Conservation (phyloP, 1,139 yeast species). For the Hemisphaericaspora xylofermentans region DNA sequence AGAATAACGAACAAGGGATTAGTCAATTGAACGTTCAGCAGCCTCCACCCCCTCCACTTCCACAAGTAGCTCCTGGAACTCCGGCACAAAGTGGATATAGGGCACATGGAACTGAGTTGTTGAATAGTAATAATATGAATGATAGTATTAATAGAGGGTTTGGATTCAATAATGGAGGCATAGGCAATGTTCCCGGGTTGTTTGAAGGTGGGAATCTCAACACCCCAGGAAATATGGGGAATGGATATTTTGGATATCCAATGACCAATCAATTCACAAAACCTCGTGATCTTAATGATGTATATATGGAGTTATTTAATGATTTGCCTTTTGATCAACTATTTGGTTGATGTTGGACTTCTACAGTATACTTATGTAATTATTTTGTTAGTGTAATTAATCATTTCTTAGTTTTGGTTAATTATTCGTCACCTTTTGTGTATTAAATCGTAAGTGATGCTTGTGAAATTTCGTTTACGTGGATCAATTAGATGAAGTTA, state of each 20-base stretch:
- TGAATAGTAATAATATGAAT: slow-evolving; percentile 1
- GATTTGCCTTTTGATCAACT: slow-evolving; percentile 24
- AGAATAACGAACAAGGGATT: slow-evolving; percentile 8
- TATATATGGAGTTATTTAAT: slow-evolving; percentile 24
- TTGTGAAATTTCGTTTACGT: no score
- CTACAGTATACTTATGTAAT: no score
- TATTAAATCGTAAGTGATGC: no score
- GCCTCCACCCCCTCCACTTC: no score
- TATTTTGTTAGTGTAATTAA: no score
- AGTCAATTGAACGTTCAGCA: slow-evolving; percentile 5
- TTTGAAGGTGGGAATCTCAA: neutral
- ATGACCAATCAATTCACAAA: slow-evolving; percentile 6
- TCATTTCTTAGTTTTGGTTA: no score
- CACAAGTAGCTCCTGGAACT: no score
- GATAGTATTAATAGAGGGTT: neutral
- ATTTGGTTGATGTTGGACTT: slow-evolving; percentile 7
- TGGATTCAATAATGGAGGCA: neutral
- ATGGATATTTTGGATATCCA: slow-evolving; percentile 5
- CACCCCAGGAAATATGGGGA: neutral
- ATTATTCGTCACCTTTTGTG: no score
- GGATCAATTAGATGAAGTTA: no score
- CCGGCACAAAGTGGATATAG: neutral
- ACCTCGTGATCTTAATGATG: slow-evolving; percentile 5
- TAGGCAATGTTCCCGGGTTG: neutral
- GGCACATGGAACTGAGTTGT: slow-evolving; percentile 1